Conservation (phyloP, 306 rosid species). For the Lupinus albus region DNA sequence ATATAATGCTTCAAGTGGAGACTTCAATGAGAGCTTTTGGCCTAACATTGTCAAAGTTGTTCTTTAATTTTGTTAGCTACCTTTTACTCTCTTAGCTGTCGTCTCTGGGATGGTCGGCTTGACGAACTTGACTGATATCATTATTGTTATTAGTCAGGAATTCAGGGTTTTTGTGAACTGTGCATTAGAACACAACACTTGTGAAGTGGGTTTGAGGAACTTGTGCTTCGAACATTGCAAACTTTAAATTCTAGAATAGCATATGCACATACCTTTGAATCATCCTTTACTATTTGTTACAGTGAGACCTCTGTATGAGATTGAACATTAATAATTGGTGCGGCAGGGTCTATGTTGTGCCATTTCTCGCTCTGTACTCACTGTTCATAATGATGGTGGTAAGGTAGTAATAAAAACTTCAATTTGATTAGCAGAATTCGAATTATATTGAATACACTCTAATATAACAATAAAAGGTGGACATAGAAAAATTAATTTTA, state of each 20-base stretch:
- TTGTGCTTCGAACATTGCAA: background rate
- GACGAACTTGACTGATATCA: slow-evolving; percentile 22
- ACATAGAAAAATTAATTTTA: too few relatives aligned
- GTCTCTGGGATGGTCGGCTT: slow-evolving; percentile 13
- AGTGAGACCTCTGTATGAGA: slow-evolving; percentile 1
- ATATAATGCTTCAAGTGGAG: background rate
- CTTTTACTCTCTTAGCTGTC: background rate
- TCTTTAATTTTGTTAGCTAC: background rate
- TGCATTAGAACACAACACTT: background rate
- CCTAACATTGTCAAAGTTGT: background rate
- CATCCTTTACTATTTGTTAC: background rate
- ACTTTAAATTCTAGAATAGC: background rate
- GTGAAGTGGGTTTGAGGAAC: background rate
- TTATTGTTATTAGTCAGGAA: background rate
- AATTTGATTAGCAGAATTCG: too few relatives aligned
- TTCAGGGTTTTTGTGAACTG: background rate
- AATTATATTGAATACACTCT: too few relatives aligned
- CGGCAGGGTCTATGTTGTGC: background rate
- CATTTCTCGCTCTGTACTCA: background rate
- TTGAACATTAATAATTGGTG: background rate
- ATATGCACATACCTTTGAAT: background rate
- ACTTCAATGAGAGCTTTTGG: background rate
- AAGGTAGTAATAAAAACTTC: too few relatives aligned
- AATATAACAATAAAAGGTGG: too few relatives aligned
- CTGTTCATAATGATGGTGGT: background rate